A percentile compares a stretch with the other conserved stretches of the same genome.
These are phyloP conservation scores for Geranium rotundifolium DNA, from an alignment of 345 rosid genomes.

Conservation along the genomic window DNA sequence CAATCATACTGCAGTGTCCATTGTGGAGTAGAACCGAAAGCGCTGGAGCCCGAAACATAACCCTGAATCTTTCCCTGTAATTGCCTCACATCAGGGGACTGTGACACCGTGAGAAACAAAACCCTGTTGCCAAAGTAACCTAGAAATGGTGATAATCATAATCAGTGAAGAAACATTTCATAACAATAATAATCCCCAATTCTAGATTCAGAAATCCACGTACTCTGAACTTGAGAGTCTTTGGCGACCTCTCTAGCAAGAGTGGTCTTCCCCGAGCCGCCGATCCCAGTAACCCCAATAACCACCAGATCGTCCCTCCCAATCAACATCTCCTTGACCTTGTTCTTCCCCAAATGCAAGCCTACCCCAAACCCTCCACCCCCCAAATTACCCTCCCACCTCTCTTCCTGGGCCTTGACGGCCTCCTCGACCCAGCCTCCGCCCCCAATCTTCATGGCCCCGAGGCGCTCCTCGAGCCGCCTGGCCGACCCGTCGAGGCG, in stretches of 20 bases:
- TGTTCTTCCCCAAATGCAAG: constrained; percentile 52
- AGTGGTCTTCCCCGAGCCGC: constrained; percentile 88
- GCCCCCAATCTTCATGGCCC: constrained; percentile 48
- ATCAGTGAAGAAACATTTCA: neutral
- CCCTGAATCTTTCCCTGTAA: constrained; percentile 32
- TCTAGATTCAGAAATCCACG: constrained; percentile 8
- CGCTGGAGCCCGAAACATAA: constrained; percentile 32
- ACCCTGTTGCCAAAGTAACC: constrained; percentile 42
- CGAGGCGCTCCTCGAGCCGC: constrained; percentile 38
- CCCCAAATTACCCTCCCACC: constrained; percentile 24
- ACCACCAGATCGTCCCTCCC: constrained; percentile 23
- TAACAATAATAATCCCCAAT: constrained; percentile 2
- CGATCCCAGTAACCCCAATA: constrained; percentile 69
- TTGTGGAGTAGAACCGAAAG: constrained; percentile 16
- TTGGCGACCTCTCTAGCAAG: constrained; percentile 53
- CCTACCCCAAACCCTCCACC: constrained; percentile 23
- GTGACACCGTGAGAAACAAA: constrained; percentile 73
- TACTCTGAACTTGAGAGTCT: constrained; percentile 57
- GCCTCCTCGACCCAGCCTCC: constrained; percentile 61
- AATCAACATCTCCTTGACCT: constrained; percentile 66
- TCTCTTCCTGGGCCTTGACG: constrained; percentile 27
- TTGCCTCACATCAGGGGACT: constrained; percentile 55
- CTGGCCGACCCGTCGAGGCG: constrained; percentile 26
- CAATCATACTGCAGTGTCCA: constrained; percentile 28
- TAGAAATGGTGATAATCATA: constrained; percentile 14